Evolutionary conservation across 2,329 filamentous ascomycete genomes (phyloP).

Genomic region (Diaporthe caulivora): DNA sequence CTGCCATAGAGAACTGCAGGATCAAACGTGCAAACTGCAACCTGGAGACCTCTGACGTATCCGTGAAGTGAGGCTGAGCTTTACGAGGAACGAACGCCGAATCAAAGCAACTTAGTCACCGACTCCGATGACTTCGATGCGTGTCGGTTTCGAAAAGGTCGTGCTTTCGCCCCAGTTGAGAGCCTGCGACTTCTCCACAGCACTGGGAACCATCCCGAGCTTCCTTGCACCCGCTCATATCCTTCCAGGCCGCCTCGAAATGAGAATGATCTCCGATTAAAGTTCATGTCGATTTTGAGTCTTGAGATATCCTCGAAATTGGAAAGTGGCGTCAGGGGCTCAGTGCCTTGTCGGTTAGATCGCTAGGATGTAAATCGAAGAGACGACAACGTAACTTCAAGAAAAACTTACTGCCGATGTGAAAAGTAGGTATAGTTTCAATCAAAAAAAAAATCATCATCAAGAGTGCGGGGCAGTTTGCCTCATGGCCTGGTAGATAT

Average conservation of each 20-base stretch:
- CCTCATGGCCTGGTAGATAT: neutral
- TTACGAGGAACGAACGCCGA: too few relatives aligned
- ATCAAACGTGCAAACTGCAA: neutral
- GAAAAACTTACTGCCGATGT: neutral
- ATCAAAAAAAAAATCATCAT: neutral
- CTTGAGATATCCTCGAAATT: neutral
- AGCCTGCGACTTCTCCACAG: conserved; percentile 13
- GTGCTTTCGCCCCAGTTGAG: neutral
- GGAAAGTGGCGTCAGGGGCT: neutral
- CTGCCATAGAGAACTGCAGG: too few relatives aligned
- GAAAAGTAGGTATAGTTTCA: neutral
- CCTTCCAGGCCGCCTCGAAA: conserved; percentile 10
- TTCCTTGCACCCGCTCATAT: conserved; percentile 10
- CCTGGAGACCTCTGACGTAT: rapidly evolving
- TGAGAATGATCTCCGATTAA: neutral
- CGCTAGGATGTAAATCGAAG: neutral
- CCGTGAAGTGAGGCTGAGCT: neutral
- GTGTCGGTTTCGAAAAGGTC: neutral
- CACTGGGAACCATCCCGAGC: conserved; percentile 4
- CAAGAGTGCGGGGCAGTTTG: neutral
- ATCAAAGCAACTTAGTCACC: neutral
- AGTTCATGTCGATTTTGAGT: neutral
- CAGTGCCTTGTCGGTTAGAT: neutral
- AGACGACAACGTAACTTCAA: neutral
- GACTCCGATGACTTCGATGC: conserved; percentile 13